phyloP scores from a whole-genome alignment of 2,329 filamentous ascomycete genomes.

The Gnomoniopsis smithogilvyi region DNA sequence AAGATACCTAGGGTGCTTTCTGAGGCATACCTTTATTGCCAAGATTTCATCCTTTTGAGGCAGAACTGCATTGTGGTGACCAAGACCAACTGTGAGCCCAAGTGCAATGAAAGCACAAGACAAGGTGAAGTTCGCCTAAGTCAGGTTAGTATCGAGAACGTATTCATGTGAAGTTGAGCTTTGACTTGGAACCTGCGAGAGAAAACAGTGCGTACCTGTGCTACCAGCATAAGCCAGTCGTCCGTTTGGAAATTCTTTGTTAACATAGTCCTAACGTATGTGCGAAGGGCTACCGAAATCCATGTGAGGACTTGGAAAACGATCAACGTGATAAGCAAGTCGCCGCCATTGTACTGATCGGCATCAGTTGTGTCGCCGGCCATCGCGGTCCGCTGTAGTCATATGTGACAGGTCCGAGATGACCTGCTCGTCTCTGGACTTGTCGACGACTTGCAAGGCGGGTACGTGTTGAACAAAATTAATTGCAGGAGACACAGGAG shows the following conservation, averaged over 20 bases:
- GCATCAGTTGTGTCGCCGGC: slow-evolving; percentile 29
- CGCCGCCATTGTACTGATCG: slow-evolving; percentile 35
- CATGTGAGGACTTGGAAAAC: slow-evolving; percentile 38
- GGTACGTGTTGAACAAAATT: neutral
- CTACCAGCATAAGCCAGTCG: slow-evolving; percentile 52
- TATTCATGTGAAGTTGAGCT: slow-evolving; percentile 4
- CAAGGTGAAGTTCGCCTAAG: slow-evolving; percentile 42
- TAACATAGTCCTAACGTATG: slow-evolving; percentile 41
- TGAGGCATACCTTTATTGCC: slow-evolving; percentile 40
- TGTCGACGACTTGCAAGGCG: neutral
- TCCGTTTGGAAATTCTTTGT: slow-evolving; percentile 45
- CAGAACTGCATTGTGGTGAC: slow-evolving; percentile 45
- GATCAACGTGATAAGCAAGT: slow-evolving; percentile 33
- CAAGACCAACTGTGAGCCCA: slow-evolving; percentile 41
- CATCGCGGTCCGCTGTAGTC: slow-evolving; percentile 25
- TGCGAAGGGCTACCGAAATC: slow-evolving; percentile 39
- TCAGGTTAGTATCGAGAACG: neutral
- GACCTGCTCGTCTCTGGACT: neutral
- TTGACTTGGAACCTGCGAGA: neutral
- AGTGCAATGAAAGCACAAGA: slow-evolving; percentile 44
- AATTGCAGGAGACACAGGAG: neutral
- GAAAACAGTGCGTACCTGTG: slow-evolving; percentile 40
- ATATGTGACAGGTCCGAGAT: neutral
- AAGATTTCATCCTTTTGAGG: slow-evolving; percentile 35
- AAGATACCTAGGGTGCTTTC: neutral